A percentile compares a stretch with the other conserved stretches of the same genome.
These are phyloP conservation scores for Heracleum sosnowskyi DNA, from an alignment of 129 eudicot genomes.

Conservation along the genomic window DNA sequence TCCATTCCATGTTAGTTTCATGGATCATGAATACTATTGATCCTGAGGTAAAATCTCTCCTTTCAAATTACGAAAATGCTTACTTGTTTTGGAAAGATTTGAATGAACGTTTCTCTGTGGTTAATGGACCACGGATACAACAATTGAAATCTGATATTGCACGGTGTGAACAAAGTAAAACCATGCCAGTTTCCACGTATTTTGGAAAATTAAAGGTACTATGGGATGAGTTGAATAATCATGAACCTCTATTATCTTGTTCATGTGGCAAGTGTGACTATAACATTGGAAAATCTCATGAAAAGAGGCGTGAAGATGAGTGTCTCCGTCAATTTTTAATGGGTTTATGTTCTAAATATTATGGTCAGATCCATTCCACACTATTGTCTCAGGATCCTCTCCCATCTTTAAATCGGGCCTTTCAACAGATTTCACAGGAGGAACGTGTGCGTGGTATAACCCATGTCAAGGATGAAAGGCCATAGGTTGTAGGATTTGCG, in stretches of 20 bases:
- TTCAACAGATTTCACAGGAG: not conserved
- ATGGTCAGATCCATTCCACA: not conserved
- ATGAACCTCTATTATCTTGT: not conserved
- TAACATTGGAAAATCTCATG: not conserved
- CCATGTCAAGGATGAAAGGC: not conserved
- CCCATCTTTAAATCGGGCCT: not conserved
- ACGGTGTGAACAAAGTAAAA: no score
- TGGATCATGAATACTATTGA: not conserved
- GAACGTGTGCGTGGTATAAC: not conserved
- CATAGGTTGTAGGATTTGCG: not conserved
- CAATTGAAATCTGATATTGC: no score
- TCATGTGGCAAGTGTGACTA: not conserved
- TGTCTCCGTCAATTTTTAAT: not conserved
- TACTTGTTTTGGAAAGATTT: not conserved
- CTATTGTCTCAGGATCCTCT: not conserved
- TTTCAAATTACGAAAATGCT: not conserved
- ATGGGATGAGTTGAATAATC: not conserved
- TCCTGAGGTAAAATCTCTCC: not conserved
- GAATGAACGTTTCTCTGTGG: no score
- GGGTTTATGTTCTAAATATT: not conserved
- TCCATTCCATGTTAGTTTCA: no score
- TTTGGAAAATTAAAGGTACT: not conserved
- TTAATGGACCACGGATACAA: no score
- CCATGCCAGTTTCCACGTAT: not conserved
- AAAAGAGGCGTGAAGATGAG: not conserved